Percentiles rank a stretch among this genome's conserved stretches.
Conservation (phyloP, 2,329 filamentous ascomycete species). For the Aureobasidium musti region DNA sequence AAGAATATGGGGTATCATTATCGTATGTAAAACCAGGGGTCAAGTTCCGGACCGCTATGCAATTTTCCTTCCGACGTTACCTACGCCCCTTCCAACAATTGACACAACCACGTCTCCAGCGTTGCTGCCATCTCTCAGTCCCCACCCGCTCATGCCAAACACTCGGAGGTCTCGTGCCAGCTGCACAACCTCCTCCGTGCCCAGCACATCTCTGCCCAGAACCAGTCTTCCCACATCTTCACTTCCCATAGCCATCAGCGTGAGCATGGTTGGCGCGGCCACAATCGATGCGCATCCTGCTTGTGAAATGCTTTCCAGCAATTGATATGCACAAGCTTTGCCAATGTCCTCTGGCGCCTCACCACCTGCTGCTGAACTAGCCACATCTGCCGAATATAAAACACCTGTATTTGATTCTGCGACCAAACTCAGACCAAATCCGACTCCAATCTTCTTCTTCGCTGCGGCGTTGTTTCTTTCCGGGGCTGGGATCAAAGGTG, state of each 20-base stretch:
- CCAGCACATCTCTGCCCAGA: conserved; percentile 78
- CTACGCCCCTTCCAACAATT: conserved; percentile 89
- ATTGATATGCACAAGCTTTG: conserved; percentile 80
- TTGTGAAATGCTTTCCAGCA: conserved; percentile 77
- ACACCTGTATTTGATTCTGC: conserved; percentile 89
- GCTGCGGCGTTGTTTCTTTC: conserved; percentile 64
- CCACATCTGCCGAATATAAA: conserved; percentile 83
- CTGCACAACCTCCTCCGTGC: conserved; percentile 74
- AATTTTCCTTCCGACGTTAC: conserved; percentile 93
- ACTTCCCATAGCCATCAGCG: conserved; percentile 95
- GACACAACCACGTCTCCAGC: conserved; percentile 76
- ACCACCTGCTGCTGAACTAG: conserved; percentile 72
- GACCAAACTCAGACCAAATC: conserved; percentile 87
- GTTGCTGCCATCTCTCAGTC: conserved; percentile 69
- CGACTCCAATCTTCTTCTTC: conserved; percentile 69
- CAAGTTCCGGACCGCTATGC: conserved; percentile 43
- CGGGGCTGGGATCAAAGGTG: conserved; percentile 64
- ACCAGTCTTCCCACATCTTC: conserved; percentile 90
- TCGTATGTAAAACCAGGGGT: conserved; percentile 19
- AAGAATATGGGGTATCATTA: conserved; percentile 32
- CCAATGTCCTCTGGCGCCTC: conserved; percentile 88
- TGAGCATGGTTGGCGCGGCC: conserved; percentile 73
- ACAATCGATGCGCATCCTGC: conserved; percentile 78
- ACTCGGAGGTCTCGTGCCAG: conserved; percentile 80
- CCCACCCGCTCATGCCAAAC: conserved; percentile 93